These are phyloP conservation scores for Scenedesmus sp. DNA, from an alignment of 163 green algal species.

Conservation along the genomic window DNA sequence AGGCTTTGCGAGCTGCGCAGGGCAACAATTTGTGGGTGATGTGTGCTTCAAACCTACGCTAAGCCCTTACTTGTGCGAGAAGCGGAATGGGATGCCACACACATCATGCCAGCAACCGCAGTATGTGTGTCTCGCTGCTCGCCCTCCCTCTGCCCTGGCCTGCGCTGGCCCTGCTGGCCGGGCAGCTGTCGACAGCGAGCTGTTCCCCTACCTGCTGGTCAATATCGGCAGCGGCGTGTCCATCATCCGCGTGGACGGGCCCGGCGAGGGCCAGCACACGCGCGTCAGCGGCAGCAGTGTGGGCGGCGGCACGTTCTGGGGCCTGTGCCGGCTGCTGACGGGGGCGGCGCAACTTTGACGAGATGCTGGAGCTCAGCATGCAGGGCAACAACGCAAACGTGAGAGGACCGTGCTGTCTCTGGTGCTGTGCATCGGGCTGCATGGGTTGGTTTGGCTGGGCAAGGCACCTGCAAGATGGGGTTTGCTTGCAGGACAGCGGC, in stretches of 20 bases:
- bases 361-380: conserved; percentile 95
- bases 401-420: not conserved
- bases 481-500: not conserved
- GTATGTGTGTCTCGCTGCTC: not conserved
- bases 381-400: conserved; percentile 88
- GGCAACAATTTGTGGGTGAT: too few species aligned
- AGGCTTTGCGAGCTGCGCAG: too few species aligned
- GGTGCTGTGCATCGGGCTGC: not conserved
- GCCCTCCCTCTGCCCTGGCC: not conserved
- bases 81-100: not conserved
- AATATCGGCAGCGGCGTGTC: conserved; percentile 98
- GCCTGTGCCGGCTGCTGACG: conserved; percentile 95
- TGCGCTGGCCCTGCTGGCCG: not conserved
- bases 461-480: too few species aligned
- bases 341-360: conserved; percentile 93
- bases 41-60: not conserved
- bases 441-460: too few species aligned
- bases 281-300: conserved; percentile 95
- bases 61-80: not conserved
- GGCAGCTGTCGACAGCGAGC: conserved; percentile 67
- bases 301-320: conserved; percentile 98
- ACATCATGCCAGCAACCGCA: not conserved
- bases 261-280: conserved; percentile 84
- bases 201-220: conserved; percentile 98
- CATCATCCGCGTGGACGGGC: conserved; percentile 84